A percentile compares a stretch with the other conserved stretches of the same genome.
Conservation (phyloP, 768 basidiomycete species). For the Daedaleopsis sinensis region DNA sequence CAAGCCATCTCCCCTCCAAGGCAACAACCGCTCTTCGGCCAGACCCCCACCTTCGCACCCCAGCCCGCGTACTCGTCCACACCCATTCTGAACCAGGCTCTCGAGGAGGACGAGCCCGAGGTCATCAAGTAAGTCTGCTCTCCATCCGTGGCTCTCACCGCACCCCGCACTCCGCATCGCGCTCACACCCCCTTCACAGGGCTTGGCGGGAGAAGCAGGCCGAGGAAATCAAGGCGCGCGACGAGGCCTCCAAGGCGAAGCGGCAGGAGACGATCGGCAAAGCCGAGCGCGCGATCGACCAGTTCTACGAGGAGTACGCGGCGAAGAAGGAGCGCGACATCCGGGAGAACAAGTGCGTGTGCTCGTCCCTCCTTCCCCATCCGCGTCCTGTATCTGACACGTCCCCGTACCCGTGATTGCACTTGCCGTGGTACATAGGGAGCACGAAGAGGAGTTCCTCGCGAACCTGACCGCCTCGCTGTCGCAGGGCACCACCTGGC, state of each 20-base stretch:
- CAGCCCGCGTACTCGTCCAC: slow-evolving; percentile 72
- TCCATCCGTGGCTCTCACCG: background rate
- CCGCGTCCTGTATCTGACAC: background rate
- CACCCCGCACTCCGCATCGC: background rate
- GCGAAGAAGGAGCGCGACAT: slow-evolving; percentile 89
- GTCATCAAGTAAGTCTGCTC: slow-evolving; percentile 70
- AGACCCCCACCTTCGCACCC: slow-evolving; percentile 67
- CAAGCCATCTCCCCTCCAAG: slow-evolving; percentile 16
- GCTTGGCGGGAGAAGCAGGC: slow-evolving; percentile 89
- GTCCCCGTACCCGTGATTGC: background rate
- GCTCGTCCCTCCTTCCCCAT: background rate
- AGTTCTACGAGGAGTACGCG: slow-evolving; percentile 88
- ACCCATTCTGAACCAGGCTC: slow-evolving; percentile 68
- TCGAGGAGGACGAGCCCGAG: slow-evolving; percentile 82
- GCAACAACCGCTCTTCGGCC: slow-evolving; percentile 46
- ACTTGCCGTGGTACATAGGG: slow-evolving; percentile 64
- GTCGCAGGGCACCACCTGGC: slow-evolving; percentile 92
- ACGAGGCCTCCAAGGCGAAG: slow-evolving; percentile 75
- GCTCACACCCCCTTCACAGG: slow-evolving; percentile 40
- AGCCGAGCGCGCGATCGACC: slow-evolving; percentile 86
- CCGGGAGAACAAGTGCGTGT: slow-evolving; percentile 89
- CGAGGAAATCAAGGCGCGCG: slow-evolving; percentile 80
- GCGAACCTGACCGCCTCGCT: slow-evolving; percentile 72
- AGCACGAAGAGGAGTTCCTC: slow-evolving; percentile 83
- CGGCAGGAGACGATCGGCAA: slow-evolving; percentile 82